These are phyloP conservation scores for Trichoderma koningiopsis DNA, from an alignment of 2,329 filamentous ascomycete species.

Conservation along the genomic window DNA sequence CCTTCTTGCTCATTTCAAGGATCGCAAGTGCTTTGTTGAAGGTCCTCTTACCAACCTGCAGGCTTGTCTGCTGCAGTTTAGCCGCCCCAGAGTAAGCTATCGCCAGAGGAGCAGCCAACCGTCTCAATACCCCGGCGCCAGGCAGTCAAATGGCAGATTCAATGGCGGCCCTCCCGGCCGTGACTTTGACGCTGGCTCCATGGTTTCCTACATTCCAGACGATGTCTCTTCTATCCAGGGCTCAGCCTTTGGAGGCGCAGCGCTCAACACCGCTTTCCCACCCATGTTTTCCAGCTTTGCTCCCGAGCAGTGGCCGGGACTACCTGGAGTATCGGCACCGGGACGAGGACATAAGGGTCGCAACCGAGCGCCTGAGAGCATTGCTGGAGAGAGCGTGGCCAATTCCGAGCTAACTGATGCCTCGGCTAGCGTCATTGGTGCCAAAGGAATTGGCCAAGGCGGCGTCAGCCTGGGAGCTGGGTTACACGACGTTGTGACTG, in stretches of 20 bases:
- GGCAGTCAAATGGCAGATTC: conserved; percentile 46
- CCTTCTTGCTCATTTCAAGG: conserved; percentile 93
- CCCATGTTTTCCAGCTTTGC: conserved; percentile 95
- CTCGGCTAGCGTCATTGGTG: conserved; percentile 74
- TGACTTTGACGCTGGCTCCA: conserved; percentile 77
- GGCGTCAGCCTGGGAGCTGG: conserved; percentile 84
- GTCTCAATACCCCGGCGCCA: conserved; percentile 61
- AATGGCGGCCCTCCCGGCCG: conserved; percentile 47
- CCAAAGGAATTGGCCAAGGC: conserved; percentile 75
- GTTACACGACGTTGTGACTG: conserved; percentile 74
- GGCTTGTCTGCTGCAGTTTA: conserved; percentile 91
- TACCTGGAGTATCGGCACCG: conserved; percentile 63
- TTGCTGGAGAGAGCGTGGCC: conserved; percentile 90
- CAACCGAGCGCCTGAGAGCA: conserved; percentile 70
- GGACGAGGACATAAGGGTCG: conserved; percentile 70
- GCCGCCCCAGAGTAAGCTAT: conserved; percentile 88
- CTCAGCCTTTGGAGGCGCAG: conserved; percentile 82
- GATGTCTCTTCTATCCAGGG: conserved; percentile 96
- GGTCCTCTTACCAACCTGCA: conserved; percentile 95
- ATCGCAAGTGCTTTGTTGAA: conserved; percentile 92
- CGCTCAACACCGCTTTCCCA: conserved; percentile 74
- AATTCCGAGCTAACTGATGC: conserved; percentile 88
- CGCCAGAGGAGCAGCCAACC: conserved; percentile 79
- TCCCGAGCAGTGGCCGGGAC: conserved; percentile 81
- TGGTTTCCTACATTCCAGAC: conserved; percentile 93